Conservation (phyloP, 352 stramenopile genomes). For the Phytophthora gonapodyides region DNA sequence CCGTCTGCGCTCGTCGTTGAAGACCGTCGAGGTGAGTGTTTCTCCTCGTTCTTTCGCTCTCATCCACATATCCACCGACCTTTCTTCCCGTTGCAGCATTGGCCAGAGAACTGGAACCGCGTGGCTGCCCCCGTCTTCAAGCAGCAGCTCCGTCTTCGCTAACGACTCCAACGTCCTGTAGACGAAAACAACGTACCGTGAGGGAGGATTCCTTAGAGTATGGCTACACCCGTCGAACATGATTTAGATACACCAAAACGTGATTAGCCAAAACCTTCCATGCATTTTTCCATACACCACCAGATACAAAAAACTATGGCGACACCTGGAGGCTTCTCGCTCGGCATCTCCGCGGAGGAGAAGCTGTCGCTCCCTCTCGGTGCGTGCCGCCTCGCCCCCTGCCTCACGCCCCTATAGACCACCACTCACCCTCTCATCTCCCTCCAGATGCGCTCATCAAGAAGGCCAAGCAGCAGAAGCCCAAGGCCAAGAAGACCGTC, state of each 20-base stretch:
- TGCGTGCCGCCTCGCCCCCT: slow-evolving; percentile 10
- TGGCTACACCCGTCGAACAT: no score
- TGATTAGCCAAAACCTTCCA: slow-evolving; percentile 9
- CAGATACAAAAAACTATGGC: slow-evolving; percentile 18
- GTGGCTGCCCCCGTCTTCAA: slow-evolving; percentile 68
- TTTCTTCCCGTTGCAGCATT: slow-evolving; percentile 46
- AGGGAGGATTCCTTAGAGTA: no score
- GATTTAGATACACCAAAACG: slow-evolving; percentile 4
- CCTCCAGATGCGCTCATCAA: slow-evolving; percentile 49
- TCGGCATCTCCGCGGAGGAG: slow-evolving; percentile 61
- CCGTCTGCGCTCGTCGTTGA: slow-evolving; percentile 53
- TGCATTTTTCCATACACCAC: not conserved
- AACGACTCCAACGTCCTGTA: not conserved
- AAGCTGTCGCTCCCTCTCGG: slow-evolving; percentile 60
- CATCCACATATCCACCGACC: not conserved
- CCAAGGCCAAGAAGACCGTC: slow-evolving; percentile 12
- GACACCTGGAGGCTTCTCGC: slow-evolving; percentile 37
- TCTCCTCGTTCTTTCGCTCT: not conserved
- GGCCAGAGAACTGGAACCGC: slow-evolving; percentile 77
- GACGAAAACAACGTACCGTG: no score
- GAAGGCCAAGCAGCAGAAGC: slow-evolving; percentile 41
- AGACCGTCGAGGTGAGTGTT: slow-evolving; percentile 57
- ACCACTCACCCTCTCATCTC: not conserved
- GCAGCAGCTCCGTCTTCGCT: slow-evolving; percentile 46
- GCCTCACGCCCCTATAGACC: not conserved